Evolutionary conservation across 1,284 basidiomycete genomes (phyloP).

Genomic region (Ustilago trichophora): DNA sequence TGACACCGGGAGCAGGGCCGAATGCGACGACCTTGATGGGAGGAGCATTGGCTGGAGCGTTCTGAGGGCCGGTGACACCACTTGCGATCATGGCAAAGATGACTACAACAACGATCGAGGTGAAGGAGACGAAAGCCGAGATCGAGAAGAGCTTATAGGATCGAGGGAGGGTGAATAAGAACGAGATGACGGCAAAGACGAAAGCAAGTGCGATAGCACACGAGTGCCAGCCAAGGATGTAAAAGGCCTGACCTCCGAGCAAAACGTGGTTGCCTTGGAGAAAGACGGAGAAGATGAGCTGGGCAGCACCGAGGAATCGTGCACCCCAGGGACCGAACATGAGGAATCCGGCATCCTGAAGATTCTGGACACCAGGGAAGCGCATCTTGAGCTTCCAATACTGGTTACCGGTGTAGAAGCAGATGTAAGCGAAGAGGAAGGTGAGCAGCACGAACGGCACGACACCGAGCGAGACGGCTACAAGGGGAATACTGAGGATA

Average conservation of each 20-base stretch:
- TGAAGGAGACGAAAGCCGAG: slow-evolving; percentile 54
- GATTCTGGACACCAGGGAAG: slow-evolving; percentile 56
- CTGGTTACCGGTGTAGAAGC: slow-evolving; percentile 50
- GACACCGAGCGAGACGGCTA: slow-evolving; percentile 54
- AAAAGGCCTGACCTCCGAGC: slow-evolving; percentile 55
- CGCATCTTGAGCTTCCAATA: slow-evolving; percentile 55
- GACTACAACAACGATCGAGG: slow-evolving; percentile 54
- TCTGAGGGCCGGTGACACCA: slow-evolving; percentile 50
- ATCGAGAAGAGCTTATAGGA: slow-evolving; percentile 57
- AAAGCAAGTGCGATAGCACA: slow-evolving; percentile 51
- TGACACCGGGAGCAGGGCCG: slow-evolving; percentile 41
- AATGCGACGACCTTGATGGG: slow-evolving; percentile 47
- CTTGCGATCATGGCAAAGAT: slow-evolving; percentile 60
- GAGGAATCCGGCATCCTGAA: slow-evolving; percentile 57
- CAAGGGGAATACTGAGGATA: slow-evolving; percentile 53
- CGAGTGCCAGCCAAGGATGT: slow-evolving; percentile 50
- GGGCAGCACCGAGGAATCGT: slow-evolving; percentile 32
- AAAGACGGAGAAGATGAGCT: slow-evolving; percentile 54
- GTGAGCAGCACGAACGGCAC: slow-evolving; percentile 54
- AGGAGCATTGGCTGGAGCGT: slow-evolving; percentile 31
- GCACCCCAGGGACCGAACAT: slow-evolving; percentile 53
- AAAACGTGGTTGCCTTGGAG: slow-evolving; percentile 57
- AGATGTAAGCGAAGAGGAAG: slow-evolving; percentile 48
- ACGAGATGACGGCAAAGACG: slow-evolving; percentile 56
- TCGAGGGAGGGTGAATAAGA: slow-evolving; percentile 56